phyloP scores from a whole-genome alignment of 352 stramenopile genomes.

The Globisporangium paddicum region DNA sequence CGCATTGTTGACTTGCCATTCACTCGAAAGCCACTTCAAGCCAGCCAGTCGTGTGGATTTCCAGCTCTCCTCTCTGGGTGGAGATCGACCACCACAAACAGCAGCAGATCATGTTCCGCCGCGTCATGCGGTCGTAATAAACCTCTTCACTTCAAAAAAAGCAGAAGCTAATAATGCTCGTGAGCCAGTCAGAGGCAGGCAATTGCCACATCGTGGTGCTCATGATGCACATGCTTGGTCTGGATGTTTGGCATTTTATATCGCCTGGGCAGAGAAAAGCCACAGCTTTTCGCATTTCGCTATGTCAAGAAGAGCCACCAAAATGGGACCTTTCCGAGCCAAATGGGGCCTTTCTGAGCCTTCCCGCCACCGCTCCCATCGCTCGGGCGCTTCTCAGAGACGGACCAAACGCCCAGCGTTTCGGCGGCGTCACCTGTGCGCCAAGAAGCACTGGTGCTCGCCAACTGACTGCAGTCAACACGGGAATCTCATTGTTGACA shows the following conservation, averaged over 20 bases:
- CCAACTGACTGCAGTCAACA: neutral
- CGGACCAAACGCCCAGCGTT: neutral
- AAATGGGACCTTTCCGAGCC: neutral
- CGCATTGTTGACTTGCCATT: slow-evolving; percentile 5
- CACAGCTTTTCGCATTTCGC: neutral
- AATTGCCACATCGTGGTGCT: neutral
- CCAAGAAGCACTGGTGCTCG: neutral
- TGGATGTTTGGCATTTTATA: slow-evolving; percentile 4
- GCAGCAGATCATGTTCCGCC: neutral
- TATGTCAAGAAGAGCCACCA: neutral
- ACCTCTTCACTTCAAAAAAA: neutral
- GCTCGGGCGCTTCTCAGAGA: neutral
- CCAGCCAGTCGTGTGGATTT: neutral
- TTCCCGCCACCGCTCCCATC: neutral
- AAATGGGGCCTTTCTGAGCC: neutral
- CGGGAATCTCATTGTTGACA: neutral
- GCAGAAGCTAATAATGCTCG: no score
- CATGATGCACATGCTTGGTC: slow-evolving; percentile 1
- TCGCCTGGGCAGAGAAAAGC: slow-evolving; percentile 4
- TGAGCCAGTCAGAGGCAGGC: neutral
- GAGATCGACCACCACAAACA: no score
- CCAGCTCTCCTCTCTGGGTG: neutral
- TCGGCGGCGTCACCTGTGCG: neutral
- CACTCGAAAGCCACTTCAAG: neutral
- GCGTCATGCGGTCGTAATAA: neutral